Base-by-base conservation (phyloP, 2,329 filamentous ascomycete genomes). In the Alternaria novae-zelandiae region DNA sequence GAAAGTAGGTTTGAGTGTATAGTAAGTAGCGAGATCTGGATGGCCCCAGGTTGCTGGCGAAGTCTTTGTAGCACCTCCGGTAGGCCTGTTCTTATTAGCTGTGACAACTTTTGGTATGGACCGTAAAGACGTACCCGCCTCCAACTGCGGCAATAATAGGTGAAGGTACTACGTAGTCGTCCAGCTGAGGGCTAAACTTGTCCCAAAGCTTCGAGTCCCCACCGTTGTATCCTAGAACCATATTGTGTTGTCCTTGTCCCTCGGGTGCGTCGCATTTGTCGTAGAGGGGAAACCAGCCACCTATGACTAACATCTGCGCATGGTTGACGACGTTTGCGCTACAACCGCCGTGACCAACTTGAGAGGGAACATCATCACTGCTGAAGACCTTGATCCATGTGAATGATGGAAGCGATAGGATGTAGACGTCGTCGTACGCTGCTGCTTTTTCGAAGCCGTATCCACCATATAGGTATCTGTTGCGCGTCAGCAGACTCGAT, bases 221-320 rank as follows among this genome's bases (percentile, higher is more conserved):
- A 54, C 85, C 86, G 30, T 85, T 83, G 57, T 83, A 79, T 21
- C 86, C 84, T 23, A 88, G 75, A 68, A 88, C 84, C 61, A 86
- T 77, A 63, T 86, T 86, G 74, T 89, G 87, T 11, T 84, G 84
- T 5, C 85, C 87, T 81, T 84, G 87, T 23, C 84, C 81, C 12
- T 79, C 78, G 2, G 82, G 80, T n/a, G 80, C 79, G 70, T 90
- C 88, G 69, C 88, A 90, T 6, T 79, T 69, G 36, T 63, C 59
- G 82, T 76, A 11, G 73, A 78, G 9, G 81, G 70, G 70, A 63
- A 89, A 88, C 49, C 82, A 84, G 17, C 89, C 89, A 21, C 89
- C 88, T 36, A 90, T 86, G 50, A 90, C 82, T 23, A 90, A 77
- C 85, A 90, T 90, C 74, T 90, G 88, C 5, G 84, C 82, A 49